These are phyloP conservation scores for Colletotrichum nymphaeae DNA, from an alignment of 2,329 filamentous ascomycete genomes.

Conservation along the genomic window DNA sequence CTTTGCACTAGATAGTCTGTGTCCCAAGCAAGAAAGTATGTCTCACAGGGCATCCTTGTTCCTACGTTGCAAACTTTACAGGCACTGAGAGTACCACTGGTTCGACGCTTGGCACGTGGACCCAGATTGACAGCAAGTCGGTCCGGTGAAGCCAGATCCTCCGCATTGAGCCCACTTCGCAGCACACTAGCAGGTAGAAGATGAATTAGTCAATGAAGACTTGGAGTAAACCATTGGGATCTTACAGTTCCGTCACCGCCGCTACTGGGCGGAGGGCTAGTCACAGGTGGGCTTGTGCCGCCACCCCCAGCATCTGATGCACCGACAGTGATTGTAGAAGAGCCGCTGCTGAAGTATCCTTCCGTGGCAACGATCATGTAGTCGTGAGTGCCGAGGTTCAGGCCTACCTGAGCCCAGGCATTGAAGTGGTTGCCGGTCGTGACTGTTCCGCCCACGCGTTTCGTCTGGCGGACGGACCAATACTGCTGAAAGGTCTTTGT, in stretches of 20 bases:
- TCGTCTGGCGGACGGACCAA: conserved; percentile 58
- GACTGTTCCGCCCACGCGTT: conserved; percentile 64
- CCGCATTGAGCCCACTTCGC: conserved; percentile 39
- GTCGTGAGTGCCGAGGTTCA: conserved; percentile 61
- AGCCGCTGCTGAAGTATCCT: conserved; percentile 53
- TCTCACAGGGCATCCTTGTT: not conserved
- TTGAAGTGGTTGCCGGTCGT: conserved; percentile 64
- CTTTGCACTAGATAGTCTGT: no score
- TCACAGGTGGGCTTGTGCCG: not conserved
- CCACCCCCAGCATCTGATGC: conserved; percentile 3
- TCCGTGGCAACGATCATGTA: conserved; percentile 65
- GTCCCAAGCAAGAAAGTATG: no score
- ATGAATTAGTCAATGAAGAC: no score
- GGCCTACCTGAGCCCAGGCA: conserved; percentile 61
- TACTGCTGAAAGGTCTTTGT: conserved; percentile 66
- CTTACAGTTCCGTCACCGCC: conserved; percentile 25
- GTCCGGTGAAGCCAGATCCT: conserved; percentile 40
- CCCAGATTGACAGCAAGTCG: conserved; percentile 40
- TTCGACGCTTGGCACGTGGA: conserved; percentile 39
- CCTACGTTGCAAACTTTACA: not conserved
- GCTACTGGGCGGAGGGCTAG: conserved; percentile 15
- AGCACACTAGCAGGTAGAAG: conserved; percentile 25
- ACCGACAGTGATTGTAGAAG: conserved; percentile 39
- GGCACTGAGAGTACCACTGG: conserved; percentile 41
- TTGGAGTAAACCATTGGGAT: not conserved